phyloP scores from a whole-genome alignment of 2,329 filamentous ascomycete species.

The Proliferodiscus dingleyae region DNA sequence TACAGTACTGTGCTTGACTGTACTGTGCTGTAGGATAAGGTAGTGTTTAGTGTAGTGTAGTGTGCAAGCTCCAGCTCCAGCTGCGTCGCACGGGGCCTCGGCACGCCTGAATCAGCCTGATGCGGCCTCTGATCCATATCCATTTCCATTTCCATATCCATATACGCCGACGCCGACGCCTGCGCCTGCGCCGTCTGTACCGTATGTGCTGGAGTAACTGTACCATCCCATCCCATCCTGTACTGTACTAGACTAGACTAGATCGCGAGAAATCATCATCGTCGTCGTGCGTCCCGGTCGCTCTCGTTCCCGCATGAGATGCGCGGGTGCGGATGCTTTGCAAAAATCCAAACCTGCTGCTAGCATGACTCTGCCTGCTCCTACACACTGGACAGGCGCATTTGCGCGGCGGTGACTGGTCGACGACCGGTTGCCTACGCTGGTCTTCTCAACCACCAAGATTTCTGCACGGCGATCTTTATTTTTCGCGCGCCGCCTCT shows the following conservation, averaged over 20 bases:
- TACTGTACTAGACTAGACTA: too few relatives aligned
- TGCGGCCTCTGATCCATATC: neutral
- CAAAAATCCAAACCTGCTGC: neutral
- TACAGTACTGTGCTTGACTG: too few relatives aligned
- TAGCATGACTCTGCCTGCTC: conserved; percentile 41
- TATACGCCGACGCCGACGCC: too few relatives aligned
- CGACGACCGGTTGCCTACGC: neutral
- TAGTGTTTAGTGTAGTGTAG: neutral
- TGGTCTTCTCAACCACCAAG: neutral
- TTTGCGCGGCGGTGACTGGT: neutral
- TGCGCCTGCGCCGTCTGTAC: too few relatives aligned
- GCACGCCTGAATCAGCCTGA: conserved; percentile 9
- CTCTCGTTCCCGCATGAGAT: too few relatives aligned
- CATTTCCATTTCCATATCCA: too few relatives aligned
- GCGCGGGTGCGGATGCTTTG: too few relatives aligned
- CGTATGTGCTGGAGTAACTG: too few relatives aligned
- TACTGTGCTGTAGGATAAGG: too few relatives aligned
- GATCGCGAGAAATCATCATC: too few relatives aligned
- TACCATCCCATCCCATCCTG: too few relatives aligned
- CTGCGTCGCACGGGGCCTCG: neutral
- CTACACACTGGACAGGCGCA: neutral
- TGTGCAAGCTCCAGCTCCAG: neutral
- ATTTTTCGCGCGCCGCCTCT: conserved; percentile 11
- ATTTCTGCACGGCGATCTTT: conserved; percentile 15
- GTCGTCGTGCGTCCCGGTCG: too few relatives aligned